Base-by-base conservation (phyloP, 306 rosid species). In the Begonia masoniana region DNA sequence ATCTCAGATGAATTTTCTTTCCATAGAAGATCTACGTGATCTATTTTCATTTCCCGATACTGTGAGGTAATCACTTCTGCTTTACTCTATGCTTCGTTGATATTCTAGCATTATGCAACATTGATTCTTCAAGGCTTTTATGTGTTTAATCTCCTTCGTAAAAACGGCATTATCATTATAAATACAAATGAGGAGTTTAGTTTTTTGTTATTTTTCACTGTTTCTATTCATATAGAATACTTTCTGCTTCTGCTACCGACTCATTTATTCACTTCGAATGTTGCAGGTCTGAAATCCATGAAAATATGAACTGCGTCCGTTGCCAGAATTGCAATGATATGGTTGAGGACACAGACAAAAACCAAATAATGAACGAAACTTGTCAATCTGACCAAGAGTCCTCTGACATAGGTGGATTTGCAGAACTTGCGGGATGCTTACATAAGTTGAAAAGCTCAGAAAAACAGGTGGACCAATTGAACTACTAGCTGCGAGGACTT, bases 361-460 rank as follows among this genome's bases (percentile, higher is more conserved):
- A 56, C 58, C 70, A 60, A 52, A 59, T 71, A 16, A 52, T 65
- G 12, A 41, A n/a, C 53, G 13, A 23, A 51, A 48, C 57, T 56
- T 47, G 77, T 54, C 79, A 70, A 67, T 59, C 70, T 26, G 74
- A 62, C 61, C 83, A 69, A 62, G 82, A 76, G 60, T 71, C 51
- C 62, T 52, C 74, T 63, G 97, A 89, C 65, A 80, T 85, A 57
- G 97, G 97, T 47, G 94, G 95, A 80, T 89, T 89, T 76, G 97
- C 97, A 51, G 78, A 78, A 71, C 71, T 65, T 65, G 50, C 95
- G 26, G 97, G 97, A 75, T 80, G 94, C 83, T 68, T 85, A 47
- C 71, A 70, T 61, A 75, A 80, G 69, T 65, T 89, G 64, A 89
- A 73, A 79, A 76, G 70, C 72, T 89, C 95, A 17, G 97, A 89